Percentiles rank a stretch among this genome's conserved stretches.
These are phyloP conservation scores for Dalbergia cultrata DNA, from an alignment of 306 rosid genomes.

Conservation along the genomic window DNA sequence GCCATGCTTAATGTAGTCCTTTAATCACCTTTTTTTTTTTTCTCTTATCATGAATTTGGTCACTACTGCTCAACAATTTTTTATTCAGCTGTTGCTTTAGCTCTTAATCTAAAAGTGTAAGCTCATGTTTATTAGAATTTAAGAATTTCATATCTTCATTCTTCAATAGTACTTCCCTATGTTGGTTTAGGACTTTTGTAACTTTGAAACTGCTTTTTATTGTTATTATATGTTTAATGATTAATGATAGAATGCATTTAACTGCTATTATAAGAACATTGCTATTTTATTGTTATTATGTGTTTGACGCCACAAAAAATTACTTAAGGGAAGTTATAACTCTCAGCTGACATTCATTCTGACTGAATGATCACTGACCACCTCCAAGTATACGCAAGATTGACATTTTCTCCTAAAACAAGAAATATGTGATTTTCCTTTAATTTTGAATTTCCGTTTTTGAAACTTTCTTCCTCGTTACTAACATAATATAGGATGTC, in stretches of 20 bases:
- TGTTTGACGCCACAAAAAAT: neutral
- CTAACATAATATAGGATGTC: neutral
- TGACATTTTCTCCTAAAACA: neutral
- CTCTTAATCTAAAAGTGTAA: neutral
- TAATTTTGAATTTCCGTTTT: neutral
- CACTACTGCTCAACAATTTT: neutral
- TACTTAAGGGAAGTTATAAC: neutral
- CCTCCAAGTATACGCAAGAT: neutral
- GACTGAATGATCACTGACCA: neutral
- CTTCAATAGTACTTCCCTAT: neutral
- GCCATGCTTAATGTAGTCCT: neutral
- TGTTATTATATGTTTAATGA: neutral
- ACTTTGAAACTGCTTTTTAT: slow-evolving; percentile 16
- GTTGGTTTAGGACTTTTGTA: neutral
- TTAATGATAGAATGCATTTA: no score
- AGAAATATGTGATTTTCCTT: neutral
- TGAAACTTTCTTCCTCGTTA: slow-evolving; percentile 30
- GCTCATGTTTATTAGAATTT: neutral
- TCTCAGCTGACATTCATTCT: neutral
- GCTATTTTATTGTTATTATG: no score
- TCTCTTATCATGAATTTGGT: neutral
- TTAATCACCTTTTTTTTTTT: neutral
- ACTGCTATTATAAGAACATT: neutral
- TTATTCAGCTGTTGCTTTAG: neutral
- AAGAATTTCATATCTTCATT: neutral